Conservation (phyloP, 116 monocot genomes). For the Dioscorea cayenensis region DNA sequence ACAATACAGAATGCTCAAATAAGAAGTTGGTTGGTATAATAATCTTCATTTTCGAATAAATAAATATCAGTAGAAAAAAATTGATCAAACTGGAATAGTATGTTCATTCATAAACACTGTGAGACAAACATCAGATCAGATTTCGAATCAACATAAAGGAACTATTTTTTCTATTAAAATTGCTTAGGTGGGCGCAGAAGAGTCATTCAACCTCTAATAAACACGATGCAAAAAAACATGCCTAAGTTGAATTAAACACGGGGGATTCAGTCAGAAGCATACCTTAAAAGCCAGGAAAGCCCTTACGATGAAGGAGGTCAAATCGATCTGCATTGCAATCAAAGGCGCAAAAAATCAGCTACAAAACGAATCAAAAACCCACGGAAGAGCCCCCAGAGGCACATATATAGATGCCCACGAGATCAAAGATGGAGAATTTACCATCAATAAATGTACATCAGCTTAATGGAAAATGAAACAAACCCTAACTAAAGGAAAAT, state of each 20-base stretch:
- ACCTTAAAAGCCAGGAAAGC: slow-evolving; percentile 57
- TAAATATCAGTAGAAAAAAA: too few species aligned
- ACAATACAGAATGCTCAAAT: too few species aligned
- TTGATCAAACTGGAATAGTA: too few species aligned
- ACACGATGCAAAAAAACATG: background rate
- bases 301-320: slow-evolving; percentile 49
- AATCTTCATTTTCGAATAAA: too few species aligned
- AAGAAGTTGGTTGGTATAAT: too few species aligned
- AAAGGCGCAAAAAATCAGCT: slow-evolving; percentile 4
- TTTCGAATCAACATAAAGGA: too few species aligned
- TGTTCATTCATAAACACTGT: too few species aligned
- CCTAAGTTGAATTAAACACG: background rate
- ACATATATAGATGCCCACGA: background rate
- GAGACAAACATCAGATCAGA: too few species aligned
- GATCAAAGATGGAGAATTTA: too few species aligned
- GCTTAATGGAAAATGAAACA: background rate
- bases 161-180: too few species aligned
- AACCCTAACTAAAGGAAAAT: background rate
- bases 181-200: background rate
- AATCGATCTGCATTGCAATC: slow-evolving; percentile 48
- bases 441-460: too few species aligned
- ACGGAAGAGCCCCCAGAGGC: background rate
- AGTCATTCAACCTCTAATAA: background rate
- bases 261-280: background rate
- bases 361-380: background rate